These are phyloP conservation scores for Colletotrichum spinosum DNA, from an alignment of 2,329 filamentous ascomycete species.

Conservation along the genomic window DNA sequence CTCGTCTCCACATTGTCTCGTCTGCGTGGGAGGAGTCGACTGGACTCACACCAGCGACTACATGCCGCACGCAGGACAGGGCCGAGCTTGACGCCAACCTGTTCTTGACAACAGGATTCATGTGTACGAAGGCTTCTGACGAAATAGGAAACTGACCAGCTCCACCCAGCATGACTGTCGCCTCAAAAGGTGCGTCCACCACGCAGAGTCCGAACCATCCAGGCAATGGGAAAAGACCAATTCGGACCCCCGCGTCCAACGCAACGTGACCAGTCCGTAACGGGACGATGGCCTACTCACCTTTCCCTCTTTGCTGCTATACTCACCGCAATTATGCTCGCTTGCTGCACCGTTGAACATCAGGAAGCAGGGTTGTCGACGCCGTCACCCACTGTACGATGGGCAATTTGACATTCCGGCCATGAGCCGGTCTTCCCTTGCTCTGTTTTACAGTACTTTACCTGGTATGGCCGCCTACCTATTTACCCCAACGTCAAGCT, in stretches of 20 bases:
- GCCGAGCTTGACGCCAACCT: too few species aligned
- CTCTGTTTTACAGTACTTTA: too few species aligned
- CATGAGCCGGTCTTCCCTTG: too few species aligned
- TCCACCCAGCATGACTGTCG: too few species aligned
- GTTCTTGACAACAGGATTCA: too few species aligned
- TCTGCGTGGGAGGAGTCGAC: too few species aligned
- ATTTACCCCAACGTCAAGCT: conserved; percentile 24
- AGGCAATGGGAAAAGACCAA: background rate
- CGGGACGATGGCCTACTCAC: background rate
- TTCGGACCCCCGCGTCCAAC: conserved; percentile 5
- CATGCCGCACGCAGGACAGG: too few species aligned
- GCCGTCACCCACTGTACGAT: background rate
- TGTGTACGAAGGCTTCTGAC: too few species aligned
- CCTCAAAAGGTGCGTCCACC: background rate
- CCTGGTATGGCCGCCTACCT: conserved; percentile 6
- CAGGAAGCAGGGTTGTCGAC: background rate
- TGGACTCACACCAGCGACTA: too few species aligned
- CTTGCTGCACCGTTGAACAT: background rate
- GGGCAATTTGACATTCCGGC: too few species aligned
- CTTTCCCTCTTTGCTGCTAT: conserved; percentile 7
- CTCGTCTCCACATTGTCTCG: too few species aligned
- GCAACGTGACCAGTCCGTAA: conserved; percentile 1
- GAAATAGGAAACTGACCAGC: too few species aligned
- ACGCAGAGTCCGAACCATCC: background rate
- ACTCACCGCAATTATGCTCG: conserved; percentile 28